Evolutionary conservation across 768 basidiomycete genomes (phyloP), one percentile per base, ranked within the genome.

Genomic region (Russula virescens): DNA sequence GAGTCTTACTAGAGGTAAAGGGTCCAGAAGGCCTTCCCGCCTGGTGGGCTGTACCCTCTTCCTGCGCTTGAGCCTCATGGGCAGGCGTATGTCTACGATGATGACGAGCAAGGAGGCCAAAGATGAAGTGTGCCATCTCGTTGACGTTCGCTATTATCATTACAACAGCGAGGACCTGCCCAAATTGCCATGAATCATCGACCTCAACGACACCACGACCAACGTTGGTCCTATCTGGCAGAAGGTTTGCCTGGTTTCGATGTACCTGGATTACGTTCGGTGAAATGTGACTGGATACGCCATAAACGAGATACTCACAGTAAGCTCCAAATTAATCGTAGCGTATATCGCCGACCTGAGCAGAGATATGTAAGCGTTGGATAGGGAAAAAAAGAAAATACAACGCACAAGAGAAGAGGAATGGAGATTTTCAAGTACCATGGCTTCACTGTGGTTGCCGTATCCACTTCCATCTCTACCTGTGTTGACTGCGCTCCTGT

Each of bases 151-250:
- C 52, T 9, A 58, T 19, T n/a, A 64, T 58, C 64, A 64, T 63
- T 34, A 66, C 56, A 26, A 58, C 28, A 19, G 64, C 4, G n/a
- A 66, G 57, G 42, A 54, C 28, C 48, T 66, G 64, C 16, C 64
- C 64, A 47, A 66, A 64, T 4, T 21, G 38, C 62, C 64, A 66
- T 16, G 35, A 6, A 4, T 58, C 3, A 19, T 59, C 49, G 11
- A 56, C 4, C 0, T 5, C 0, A 51, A 66, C 64, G 23, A 59
- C 6, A 23, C 63, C 63, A 6, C 43, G 23, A 9, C 16, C 48
- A 49, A 31, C 26, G 7, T 34, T n/a, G 23, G 53, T 54, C 53
- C 25, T 25, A 26, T 40, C 10, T 1, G 3, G 8, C 1, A 28
- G 16, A 11, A 52, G 1, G 6, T 53, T 25, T 42, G 26, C 54